A percentile compares a stretch with the other conserved stretches of the same genome.
These are phyloP conservation scores for Rubroboletus pulcherrimus DNA, from an alignment of 768 basidiomycete genomes.

Conservation along the genomic window DNA sequence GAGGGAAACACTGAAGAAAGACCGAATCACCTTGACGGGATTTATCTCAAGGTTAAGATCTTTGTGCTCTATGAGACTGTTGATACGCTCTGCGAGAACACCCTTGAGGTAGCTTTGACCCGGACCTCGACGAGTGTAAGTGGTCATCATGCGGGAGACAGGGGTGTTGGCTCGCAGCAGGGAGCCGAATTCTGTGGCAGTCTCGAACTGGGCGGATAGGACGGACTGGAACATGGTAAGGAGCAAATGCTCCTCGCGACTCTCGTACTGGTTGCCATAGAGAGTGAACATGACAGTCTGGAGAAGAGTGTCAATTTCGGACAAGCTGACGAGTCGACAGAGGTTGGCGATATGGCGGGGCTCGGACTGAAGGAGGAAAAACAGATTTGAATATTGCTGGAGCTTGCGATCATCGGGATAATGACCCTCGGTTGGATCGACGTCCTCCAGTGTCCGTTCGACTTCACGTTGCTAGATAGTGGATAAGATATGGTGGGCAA, in stretches of 20 bases:
- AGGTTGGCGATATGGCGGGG: constrained; percentile 95
- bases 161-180: constrained; percentile 97
- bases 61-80: constrained; percentile 98
- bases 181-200: constrained; percentile 98
- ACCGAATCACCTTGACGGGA: constrained; percentile 77
- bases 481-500: constrained; percentile 1
- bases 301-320: constrained; percentile 97
- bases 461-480: constrained; percentile 82
- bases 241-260: constrained; percentile 94
- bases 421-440: constrained; percentile 87
- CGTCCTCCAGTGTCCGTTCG: constrained; percentile 91
- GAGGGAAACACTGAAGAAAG: background rate
- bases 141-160: constrained; percentile 99
- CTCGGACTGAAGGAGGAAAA: constrained; percentile 97
- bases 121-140: constrained; percentile 96
- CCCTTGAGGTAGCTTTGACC: constrained; percentile 98
- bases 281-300: constrained; percentile 99
- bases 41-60: constrained; percentile 99
- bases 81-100: constrained; percentile 96
- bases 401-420: constrained; percentile 93
- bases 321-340: constrained; percentile 91
- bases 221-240: constrained; percentile 99
- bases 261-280: constrained; percentile 99
- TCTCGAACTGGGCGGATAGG: constrained; percentile 97
- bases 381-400: constrained; percentile 96